Base-by-base conservation (phyloP, 257 asterid species). In the Rubia yunnanensis region DNA sequence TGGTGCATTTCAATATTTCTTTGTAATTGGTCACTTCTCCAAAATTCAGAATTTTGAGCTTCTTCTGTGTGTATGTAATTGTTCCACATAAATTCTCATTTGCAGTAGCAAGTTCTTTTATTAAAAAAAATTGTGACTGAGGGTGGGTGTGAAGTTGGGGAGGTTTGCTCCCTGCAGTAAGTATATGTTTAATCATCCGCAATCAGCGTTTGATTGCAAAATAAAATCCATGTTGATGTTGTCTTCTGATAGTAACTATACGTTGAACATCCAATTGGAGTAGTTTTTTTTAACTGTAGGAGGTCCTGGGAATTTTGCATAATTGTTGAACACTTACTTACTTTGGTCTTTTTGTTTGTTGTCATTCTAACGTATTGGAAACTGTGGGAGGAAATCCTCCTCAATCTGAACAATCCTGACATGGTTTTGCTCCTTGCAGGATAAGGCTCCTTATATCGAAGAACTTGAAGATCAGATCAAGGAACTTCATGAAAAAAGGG, bases 391-490 rank as follows among this genome's bases (percentile, higher is more conserved):
- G 34, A 49, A 50, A 22, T 50, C 26, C 35, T 7, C 1, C 18
- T 52, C 30, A 46, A n/a, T 64, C 13, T 58, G 46, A 58, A 23
- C 41, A 34, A 38, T 59, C 22, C 70, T 67, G 18, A 44, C 8
- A 20, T 48, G 38, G 30, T 52, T 62, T 71, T 61, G 52, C 31
- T 17, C 64, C 44, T 80, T 75, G 74, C 88, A 94, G 99, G 84
- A 94, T 83, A 90, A 88, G 77, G 95, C 92, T 60, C 97, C 97
- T 62, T 88, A 66, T 76, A 90, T 94, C 26, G 97, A 90, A 80
- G 97, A 94, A 80, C 95, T 94, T 50, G 99, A 90, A 74, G 95
- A 91, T 61, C 95, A 85, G 68, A 82, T 90, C 84, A 94, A 85
- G 77, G 81, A 90, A 68, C 95, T 90, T 78, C 89, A 88, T 23